A percentile compares a stretch with the other conserved stretches of the same genome.
Evolutionary conservation across 768 basidiomycete genomes (phyloP).

Genomic region (Mycena rebaudengoi): DNA sequence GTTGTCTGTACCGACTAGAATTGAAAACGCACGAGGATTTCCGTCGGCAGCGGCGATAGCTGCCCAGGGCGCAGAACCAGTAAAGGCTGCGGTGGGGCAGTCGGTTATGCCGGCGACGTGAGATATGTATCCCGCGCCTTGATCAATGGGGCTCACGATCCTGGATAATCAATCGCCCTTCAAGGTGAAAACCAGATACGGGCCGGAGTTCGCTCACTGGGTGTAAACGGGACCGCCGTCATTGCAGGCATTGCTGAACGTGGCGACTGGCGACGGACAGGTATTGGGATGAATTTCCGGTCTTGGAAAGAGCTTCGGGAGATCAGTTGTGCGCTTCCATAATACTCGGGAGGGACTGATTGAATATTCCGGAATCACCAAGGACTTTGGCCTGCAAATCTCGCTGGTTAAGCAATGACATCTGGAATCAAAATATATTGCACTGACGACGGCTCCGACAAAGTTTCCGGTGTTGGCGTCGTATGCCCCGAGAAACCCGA

Average conservation of each 20-base stretch:
- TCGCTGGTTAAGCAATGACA: neutral
- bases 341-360: neutral
- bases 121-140: neutral
- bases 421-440: neutral
- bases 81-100: neutral
- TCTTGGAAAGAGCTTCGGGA: neutral
- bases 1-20: no score
- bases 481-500: slow-evolving; percentile 11
- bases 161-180: neutral
- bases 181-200: neutral
- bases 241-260: slow-evolving; percentile 5
- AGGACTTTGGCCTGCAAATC: neutral
- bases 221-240: slow-evolving; percentile 12
- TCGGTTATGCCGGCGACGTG: neutral
- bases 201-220: neutral
- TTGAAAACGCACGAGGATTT: slow-evolving; percentile 7
- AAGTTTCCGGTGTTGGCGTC: neutral
- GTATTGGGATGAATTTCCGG: slow-evolving; percentile 4
- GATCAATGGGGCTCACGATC: slow-evolving; percentile 2
- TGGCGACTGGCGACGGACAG: neutral
- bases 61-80: neutral
- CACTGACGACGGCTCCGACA: slow-evolving; percentile 12
- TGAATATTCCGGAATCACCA: slow-evolving; percentile 9
- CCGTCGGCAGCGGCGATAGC: slow-evolving; percentile 9
- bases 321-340: neutral